These are phyloP conservation scores for Nyssa sinensis DNA, from an alignment of 148 eudicot genomes.

Conservation along the genomic window DNA sequence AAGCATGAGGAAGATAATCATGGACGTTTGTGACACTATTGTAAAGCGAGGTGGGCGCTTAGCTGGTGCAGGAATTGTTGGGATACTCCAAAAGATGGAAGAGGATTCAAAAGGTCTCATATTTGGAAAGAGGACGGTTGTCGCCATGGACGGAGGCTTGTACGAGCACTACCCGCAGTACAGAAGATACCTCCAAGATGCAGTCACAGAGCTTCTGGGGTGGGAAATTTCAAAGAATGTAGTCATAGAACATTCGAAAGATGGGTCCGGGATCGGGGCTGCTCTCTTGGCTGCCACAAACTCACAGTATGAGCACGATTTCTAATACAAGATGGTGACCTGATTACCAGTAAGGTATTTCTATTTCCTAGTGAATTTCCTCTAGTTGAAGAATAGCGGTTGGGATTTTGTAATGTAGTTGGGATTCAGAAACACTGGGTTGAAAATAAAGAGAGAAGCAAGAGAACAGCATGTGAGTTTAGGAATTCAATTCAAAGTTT, in stretches of 20 bases:
- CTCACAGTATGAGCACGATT: slow-evolving; percentile 44
- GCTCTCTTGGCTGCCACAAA: slow-evolving; percentile 81
- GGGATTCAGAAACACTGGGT: not conserved
- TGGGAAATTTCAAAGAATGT: slow-evolving; percentile 41
- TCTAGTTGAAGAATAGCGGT: not conserved
- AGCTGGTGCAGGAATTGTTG: slow-evolving; percentile 80
- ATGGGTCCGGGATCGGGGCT: slow-evolving; percentile 87
- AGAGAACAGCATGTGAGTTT: not conserved
- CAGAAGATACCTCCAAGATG: slow-evolving; percentile 55
- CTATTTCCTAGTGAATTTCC: not conserved
- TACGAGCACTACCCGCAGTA: slow-evolving; percentile 72
- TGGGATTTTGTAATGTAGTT: not conserved
- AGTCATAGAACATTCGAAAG: slow-evolving; percentile 66
- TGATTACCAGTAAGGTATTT: not conserved
- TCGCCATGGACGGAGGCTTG: slow-evolving; percentile 89
- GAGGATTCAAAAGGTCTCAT: slow-evolving; percentile 48
- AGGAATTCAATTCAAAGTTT: not conserved
- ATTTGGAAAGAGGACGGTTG: slow-evolving; percentile 61
- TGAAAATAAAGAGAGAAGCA: not conserved
- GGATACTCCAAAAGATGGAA: slow-evolving; percentile 69
- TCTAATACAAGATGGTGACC: not conserved
- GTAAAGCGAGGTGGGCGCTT: slow-evolving; percentile 68
- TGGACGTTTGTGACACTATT: slow-evolving; percentile 67
- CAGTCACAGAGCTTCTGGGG: slow-evolving; percentile 64
- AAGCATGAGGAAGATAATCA: slow-evolving; percentile 40